A percentile compares a stretch with the other conserved stretches of the same genome.
Evolutionary conservation across 257 asterid species (phyloP).

Genomic region (Rauvolfia tetraphylla): DNA sequence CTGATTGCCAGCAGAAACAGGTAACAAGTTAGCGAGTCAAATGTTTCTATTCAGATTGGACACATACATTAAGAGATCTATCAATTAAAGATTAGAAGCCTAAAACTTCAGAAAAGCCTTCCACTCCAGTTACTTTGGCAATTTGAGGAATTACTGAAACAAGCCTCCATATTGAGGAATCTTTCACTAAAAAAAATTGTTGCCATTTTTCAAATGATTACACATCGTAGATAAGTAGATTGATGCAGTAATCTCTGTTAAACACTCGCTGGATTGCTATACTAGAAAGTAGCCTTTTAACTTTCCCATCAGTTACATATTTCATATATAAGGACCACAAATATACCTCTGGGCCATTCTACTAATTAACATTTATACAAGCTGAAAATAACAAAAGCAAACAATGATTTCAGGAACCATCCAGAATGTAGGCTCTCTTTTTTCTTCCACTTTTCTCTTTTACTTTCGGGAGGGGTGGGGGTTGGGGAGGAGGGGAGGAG

Average conservation of each 20-base stretch:
- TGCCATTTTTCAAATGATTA: neutral
- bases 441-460: too few relatives aligned
- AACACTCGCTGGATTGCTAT: neutral
- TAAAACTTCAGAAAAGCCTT: neutral
- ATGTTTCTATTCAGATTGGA: neutral
- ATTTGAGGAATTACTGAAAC: neutral
- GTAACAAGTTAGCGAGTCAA: neutral
- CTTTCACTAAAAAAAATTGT: neutral
- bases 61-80: neutral
- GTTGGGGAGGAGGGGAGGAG: too few relatives aligned
- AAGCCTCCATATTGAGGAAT: neutral
- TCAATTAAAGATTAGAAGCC: neutral
- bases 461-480: too few relatives aligned
- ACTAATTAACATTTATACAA: too few relatives aligned
- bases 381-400: neutral
- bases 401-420: too few relatives aligned
- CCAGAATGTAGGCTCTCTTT: neutral
- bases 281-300: too few relatives aligned
- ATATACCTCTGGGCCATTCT: neutral
- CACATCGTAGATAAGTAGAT: neutral
- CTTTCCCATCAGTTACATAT: too few relatives aligned
- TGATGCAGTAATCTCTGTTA: neutral
- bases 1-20: slow-evolving; percentile 39
- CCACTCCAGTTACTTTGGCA: neutral
- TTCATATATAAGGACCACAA: neutral